These are phyloP conservation scores for Calonectria crousiana DNA, from an alignment of 2,329 filamentous ascomycete species.

Conservation along the genomic window DNA sequence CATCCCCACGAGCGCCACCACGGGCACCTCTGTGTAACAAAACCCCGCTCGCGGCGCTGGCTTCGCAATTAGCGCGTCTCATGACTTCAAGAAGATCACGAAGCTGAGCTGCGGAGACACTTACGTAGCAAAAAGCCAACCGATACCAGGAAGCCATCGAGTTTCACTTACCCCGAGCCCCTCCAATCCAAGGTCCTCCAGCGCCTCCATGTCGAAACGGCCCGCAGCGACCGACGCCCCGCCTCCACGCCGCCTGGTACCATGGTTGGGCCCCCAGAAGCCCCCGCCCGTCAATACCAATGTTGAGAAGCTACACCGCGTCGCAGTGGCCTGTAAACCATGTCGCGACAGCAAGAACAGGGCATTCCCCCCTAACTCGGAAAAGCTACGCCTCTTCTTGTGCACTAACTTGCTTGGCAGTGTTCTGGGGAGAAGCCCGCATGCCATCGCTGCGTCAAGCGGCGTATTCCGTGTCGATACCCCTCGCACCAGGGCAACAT, in stretches of 20 bases:
- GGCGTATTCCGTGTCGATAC: constrained; percentile 34
- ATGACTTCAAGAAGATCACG: too few relatives aligned
- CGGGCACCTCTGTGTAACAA: too few relatives aligned
- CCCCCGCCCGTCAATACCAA: not conserved
- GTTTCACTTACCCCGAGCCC: too few relatives aligned
- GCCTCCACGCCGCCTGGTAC: not conserved
- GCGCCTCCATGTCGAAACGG: not conserved
- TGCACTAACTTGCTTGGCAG: constrained; percentile 21
- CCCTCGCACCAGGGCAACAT: constrained; percentile 34
- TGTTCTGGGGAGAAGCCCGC: constrained; percentile 43
- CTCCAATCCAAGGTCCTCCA: too few relatives aligned
- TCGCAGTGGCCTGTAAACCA: not conserved
- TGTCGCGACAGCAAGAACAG: not conserved
- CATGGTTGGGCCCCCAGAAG: too few relatives aligned
- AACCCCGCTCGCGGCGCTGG: too few relatives aligned
- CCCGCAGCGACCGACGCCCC: too few relatives aligned
- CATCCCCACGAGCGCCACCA: too few relatives aligned
- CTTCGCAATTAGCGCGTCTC: too few relatives aligned
- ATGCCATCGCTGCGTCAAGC: constrained; percentile 38
- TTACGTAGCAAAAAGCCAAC: too few relatives aligned
- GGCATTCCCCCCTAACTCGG: not conserved
- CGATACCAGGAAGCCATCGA: too few relatives aligned
- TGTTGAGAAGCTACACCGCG: not conserved
- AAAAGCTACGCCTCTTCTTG: not conserved
- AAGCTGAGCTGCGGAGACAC: too few relatives aligned